These are phyloP conservation scores for Boletus barrowsii DNA, from an alignment of 768 basidiomycete species.

Conservation along the genomic window DNA sequence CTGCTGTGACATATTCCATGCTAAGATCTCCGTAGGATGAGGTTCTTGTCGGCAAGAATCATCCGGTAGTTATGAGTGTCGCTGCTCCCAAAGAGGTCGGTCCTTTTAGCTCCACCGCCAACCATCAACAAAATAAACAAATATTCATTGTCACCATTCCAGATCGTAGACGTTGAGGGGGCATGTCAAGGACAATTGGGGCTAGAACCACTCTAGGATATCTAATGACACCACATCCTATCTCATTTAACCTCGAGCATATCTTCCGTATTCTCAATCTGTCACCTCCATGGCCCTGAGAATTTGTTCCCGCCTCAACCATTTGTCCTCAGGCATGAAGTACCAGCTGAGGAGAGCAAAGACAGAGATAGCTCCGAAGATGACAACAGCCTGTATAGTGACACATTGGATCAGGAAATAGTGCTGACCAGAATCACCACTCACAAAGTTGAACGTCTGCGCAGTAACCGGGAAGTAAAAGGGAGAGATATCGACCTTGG, in stretches of 20 bases:
- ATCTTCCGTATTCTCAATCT: constrained; percentile 7
- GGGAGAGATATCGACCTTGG: constrained; percentile 77
- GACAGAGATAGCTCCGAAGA: constrained; percentile 75
- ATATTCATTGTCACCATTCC: constrained; percentile 1
- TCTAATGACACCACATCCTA: constrained; percentile 3
- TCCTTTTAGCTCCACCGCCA: background rate
- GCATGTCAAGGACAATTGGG: constrained; percentile 73
- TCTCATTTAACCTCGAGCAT: background rate
- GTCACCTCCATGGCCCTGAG: constrained; percentile 43
- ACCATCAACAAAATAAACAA: constrained; percentile 1
- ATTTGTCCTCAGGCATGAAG: constrained; percentile 73
- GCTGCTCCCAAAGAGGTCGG: constrained; percentile 83
- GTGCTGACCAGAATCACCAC: constrained; percentile 25
- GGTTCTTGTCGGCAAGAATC: constrained; percentile 60
- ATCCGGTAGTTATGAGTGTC: constrained; percentile 63
- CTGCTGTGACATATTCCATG: background rate
- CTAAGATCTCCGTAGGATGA: constrained; percentile 51
- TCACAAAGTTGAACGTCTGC: constrained; percentile 80
- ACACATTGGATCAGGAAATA: constrained; percentile 9
- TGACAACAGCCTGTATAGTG: constrained; percentile 60
- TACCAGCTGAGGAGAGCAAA: constrained; percentile 78
- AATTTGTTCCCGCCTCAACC: constrained; percentile 69
- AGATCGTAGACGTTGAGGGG: constrained; percentile 76
- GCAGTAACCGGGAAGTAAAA: constrained; percentile 82
- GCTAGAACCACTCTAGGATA: constrained; percentile 47